phyloP scores from a whole-genome alignment of 1,139 yeast species.

The Hanseniaspora gamundiae region DNA sequence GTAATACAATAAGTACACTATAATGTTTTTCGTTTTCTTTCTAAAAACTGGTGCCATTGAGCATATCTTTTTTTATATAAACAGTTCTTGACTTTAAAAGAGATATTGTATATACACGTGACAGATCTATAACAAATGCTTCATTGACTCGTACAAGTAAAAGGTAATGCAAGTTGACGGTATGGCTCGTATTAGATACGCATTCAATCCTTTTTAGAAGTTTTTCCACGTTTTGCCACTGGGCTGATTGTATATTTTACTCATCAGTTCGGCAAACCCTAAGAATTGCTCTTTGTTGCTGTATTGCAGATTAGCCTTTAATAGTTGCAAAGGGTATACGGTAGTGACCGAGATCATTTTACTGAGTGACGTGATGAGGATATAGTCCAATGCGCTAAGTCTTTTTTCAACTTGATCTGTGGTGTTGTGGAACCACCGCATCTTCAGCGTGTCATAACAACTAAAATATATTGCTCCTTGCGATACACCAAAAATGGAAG shows the following conservation, averaged over 20 bases:
- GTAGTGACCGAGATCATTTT: conserved; percentile 56
- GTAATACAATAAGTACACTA: too few relatives aligned
- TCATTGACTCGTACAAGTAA: conserved; percentile 46
- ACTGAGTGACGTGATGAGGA: conserved; percentile 53
- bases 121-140: too few relatives aligned
- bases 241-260: conserved; percentile 24
- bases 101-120: too few relatives aligned
- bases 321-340: conserved; percentile 78
- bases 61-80: not conserved
- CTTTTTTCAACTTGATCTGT: conserved; percentile 14
- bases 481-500: conserved; percentile 70
- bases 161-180: conserved; percentile 71
- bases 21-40: too few relatives aligned
- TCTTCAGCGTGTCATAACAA: conserved; percentile 64
- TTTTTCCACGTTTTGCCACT: conserved; percentile 40
- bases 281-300: conserved; percentile 27
- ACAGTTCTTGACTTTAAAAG: not conserved
- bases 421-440: conserved; percentile 15
- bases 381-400: conserved; percentile 43
- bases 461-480: conserved; percentile 88
- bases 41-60: not conserved
- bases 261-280: conserved; percentile 31
- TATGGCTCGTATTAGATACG: conserved; percentile 49
- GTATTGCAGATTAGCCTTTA: conserved; percentile 67
- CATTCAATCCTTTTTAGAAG: conserved; percentile 63